Conservation (phyloP, 2,329 filamentous ascomycete species). For the Ceratocystis ficicola region DNA sequence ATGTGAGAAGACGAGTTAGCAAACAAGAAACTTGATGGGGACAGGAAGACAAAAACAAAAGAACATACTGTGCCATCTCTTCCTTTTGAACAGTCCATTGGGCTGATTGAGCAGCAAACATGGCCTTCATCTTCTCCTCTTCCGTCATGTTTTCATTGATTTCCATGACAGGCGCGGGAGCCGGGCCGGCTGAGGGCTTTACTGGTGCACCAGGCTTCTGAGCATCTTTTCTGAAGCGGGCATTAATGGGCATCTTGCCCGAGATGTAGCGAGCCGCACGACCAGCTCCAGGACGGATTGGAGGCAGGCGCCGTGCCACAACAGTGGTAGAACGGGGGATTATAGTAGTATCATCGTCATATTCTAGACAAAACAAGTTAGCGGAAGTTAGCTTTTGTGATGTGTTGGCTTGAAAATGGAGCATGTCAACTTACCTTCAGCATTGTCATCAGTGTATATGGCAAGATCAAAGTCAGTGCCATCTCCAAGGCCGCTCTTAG, state of each 20-base stretch:
- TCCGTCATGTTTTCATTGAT: slow-evolving; percentile 77
- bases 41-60: not conserved
- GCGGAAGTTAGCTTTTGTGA: slow-evolving; percentile 25
- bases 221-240: slow-evolving; percentile 31
- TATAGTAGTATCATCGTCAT: slow-evolving; percentile 95
- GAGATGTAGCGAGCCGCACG: slow-evolving; percentile 90
- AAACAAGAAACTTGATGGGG: slow-evolving; percentile 17
- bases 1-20: slow-evolving; percentile 28
- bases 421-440: slow-evolving; percentile 55
- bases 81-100: slow-evolving; percentile 91
- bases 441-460: slow-evolving; percentile 84
- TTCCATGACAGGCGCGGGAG: slow-evolving; percentile 47
- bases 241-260: slow-evolving; percentile 64
- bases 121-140: slow-evolving; percentile 83
- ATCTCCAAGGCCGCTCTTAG: slow-evolving; percentile 82
- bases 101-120: slow-evolving; percentile 79
- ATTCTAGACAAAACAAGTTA: slow-evolving; percentile 47
- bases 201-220: slow-evolving; percentile 71
- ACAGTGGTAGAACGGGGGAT: slow-evolving; percentile 92
- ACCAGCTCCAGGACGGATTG: slow-evolving; percentile 72
- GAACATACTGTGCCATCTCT: slow-evolving; percentile 67
- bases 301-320: slow-evolving; percentile 74
- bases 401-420: slow-evolving; percentile 2
- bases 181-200: slow-evolving; percentile 49
- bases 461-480: slow-evolving; percentile 92